A percentile compares a stretch with the other conserved stretches of the same genome.
Evolutionary conservation across 306 rosid species (phyloP).

Genomic region (Pyrus betulifolia): DNA sequence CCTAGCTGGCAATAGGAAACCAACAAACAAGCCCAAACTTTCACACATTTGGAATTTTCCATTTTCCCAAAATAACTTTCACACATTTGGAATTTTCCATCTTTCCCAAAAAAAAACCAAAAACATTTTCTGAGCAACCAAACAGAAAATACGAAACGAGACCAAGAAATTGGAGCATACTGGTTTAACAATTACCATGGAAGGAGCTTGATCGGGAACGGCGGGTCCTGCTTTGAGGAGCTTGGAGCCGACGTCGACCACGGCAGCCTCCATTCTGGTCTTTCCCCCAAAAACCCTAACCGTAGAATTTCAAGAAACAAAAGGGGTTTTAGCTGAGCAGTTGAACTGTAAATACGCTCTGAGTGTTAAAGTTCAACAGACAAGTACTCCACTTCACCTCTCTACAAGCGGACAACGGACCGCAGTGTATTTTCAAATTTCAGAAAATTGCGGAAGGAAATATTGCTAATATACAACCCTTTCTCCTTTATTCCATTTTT

Average conservation of each 20-base stretch:
- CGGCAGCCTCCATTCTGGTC: slow-evolving; percentile 70
- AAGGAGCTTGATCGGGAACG: slow-evolving; percentile 90
- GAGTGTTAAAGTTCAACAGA: background rate
- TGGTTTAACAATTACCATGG: slow-evolving; percentile 45
- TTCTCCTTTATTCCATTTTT: background rate
- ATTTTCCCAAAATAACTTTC: background rate
- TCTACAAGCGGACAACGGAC: background rate
- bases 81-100: background rate
- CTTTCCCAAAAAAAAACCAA: background rate
- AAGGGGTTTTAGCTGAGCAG: background rate
- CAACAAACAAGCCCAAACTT: background rate
- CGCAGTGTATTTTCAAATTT: background rate
- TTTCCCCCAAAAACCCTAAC: background rate
- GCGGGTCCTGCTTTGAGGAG: slow-evolving; percentile 95
- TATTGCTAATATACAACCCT: background rate
- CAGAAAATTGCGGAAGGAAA: background rate
- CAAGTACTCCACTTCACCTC: background rate
- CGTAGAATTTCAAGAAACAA: background rate
- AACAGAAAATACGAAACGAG: background rate
- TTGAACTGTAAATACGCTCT: background rate
- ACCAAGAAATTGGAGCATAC: background rate
- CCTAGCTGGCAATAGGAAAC: background rate
- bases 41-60: background rate
- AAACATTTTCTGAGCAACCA: background rate
- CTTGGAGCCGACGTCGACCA: slow-evolving; percentile 76